Percentiles rank a stretch among this genome's conserved stretches.
phyloP scores from a whole-genome alignment of 371 early-diverging fungal genomes.

The Batrachochytrium dendrobatidis region DNA sequence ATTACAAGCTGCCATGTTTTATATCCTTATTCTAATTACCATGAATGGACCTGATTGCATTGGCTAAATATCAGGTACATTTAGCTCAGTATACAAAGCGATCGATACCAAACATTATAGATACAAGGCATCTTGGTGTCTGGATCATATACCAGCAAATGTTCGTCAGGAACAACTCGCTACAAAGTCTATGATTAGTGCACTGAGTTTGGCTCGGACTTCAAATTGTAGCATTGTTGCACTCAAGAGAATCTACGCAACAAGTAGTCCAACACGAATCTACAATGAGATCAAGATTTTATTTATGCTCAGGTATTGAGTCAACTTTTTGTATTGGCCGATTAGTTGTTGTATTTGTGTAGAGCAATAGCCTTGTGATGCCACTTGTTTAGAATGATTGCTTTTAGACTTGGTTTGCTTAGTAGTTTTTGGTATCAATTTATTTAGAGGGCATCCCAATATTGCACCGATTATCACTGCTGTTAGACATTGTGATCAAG shows the following conservation, averaged over 20 bases:
- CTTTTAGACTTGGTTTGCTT: too few relatives aligned
- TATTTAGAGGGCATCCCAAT: slow-evolving; percentile 33
- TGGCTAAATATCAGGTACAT: slow-evolving; percentile 63
- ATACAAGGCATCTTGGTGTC: slow-evolving; percentile 47
- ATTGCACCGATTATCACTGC: slow-evolving; percentile 80
- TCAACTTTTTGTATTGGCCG: too few relatives aligned
- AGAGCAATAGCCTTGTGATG: too few relatives aligned
- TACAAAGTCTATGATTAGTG: background rate
- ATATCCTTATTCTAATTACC: background rate
- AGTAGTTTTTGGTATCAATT: too few relatives aligned
- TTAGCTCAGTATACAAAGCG: slow-evolving; percentile 94
- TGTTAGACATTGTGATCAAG: slow-evolving; percentile 75
- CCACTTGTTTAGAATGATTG: too few relatives aligned
- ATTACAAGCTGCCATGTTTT: background rate
- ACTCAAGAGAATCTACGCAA: slow-evolving; percentile 85
- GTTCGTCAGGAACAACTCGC: background rate
- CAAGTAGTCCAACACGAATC: slow-evolving; percentile 80
- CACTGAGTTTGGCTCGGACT: background rate
- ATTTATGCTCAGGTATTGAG: too few relatives aligned
- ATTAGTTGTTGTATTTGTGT: too few relatives aligned
- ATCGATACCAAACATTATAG: slow-evolving; percentile 60
- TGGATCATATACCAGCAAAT: background rate
- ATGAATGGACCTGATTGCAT: too few relatives aligned
- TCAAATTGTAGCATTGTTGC: slow-evolving; percentile 57
- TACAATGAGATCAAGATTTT: slow-evolving; percentile 82